Base-by-base conservation (phyloP, 2,329 filamentous ascomycete genomes). In the Xylaria sp. region DNA sequence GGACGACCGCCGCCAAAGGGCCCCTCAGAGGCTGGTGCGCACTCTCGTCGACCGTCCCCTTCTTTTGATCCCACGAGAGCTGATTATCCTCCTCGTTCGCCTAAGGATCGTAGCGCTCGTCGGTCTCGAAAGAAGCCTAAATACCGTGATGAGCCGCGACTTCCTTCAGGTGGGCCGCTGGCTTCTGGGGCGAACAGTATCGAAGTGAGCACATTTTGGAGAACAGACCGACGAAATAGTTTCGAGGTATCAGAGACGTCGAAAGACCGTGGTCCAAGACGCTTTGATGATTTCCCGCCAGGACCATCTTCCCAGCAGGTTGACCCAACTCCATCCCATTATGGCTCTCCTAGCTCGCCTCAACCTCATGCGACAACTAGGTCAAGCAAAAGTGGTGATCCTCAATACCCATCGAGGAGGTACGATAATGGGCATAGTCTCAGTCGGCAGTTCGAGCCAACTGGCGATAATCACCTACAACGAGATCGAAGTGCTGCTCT, bases 301-400 rank as follows among this genome's bases (percentile, higher is more conserved):
- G 69, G 73, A 28, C 85, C 87, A 56, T 89, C 89, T n/a, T 87
- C 90, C 48, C 85, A 87, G 63, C 87, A 88, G 73, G 82, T 83
- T 72, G 84, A 84, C 25, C 85, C 88, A 23, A 85, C 81, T 61
- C 85, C 84, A 60, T 85, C 85, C 20, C 84, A 86, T 73, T 87
- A 89, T 73, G 86, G 85, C 55, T 91, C 90, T 20, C 88, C 90
- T n/a, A 86, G 86, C 69, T 73, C 76, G 39, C 86, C 87, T 52
- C 90, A 90, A 48, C 88, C 90, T 15, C 88, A 91, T 76, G 83
- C 83, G 46, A 81, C 82, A 70, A 83, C 83, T 58, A 83, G 88
- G 78, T 86, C 86, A 37, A 84, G 83, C 61, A 88, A 88, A 84
- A 71, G 69, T 54, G 80, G 80, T 69, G 84, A 83, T 23, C 85